Percentiles rank a stretch among this genome's conserved stretches.
These are phyloP conservation scores for Podochytrium sp. DNA, from an alignment of 192 early-diverging fungal genomes.

Conservation along the genomic window DNA sequence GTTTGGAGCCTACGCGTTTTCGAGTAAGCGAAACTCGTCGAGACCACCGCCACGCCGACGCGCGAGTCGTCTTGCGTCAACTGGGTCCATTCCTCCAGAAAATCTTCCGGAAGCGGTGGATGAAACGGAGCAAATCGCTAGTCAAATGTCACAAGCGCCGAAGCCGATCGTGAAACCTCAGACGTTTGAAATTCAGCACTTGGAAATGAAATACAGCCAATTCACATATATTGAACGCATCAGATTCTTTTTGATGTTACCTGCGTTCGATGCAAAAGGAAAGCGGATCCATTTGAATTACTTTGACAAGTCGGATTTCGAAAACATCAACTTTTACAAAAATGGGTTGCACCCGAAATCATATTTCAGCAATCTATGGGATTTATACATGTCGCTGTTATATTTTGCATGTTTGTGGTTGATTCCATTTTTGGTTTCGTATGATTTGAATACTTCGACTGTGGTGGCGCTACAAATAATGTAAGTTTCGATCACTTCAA, in stretches of 20 bases:
- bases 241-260: neutral
- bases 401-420: constrained; percentile 1
- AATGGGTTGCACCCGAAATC: constrained; percentile 4
- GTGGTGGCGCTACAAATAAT: too few relatives aligned
- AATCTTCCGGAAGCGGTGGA: neutral
- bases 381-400: neutral
- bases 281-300: neutral
- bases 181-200: neutral
- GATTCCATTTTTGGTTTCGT: neutral
- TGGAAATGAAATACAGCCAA: neutral
- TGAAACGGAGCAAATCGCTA: neutral
- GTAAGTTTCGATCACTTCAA: neutral
- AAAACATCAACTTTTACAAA: neutral
- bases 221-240: neutral
- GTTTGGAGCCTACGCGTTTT: neutral
- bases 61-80: too few relatives aligned
- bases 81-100: too few relatives aligned
- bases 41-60: too few relatives aligned
- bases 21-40: neutral
- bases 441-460: neutral
- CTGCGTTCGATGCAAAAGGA: neutral
- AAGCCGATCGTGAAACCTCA: neutral
- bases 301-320: neutral
- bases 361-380: neutral
- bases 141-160: neutral